Evolutionary conservation across 2,329 filamentous ascomycete genomes (phyloP).

Genomic region (Lachnellula arida): DNA sequence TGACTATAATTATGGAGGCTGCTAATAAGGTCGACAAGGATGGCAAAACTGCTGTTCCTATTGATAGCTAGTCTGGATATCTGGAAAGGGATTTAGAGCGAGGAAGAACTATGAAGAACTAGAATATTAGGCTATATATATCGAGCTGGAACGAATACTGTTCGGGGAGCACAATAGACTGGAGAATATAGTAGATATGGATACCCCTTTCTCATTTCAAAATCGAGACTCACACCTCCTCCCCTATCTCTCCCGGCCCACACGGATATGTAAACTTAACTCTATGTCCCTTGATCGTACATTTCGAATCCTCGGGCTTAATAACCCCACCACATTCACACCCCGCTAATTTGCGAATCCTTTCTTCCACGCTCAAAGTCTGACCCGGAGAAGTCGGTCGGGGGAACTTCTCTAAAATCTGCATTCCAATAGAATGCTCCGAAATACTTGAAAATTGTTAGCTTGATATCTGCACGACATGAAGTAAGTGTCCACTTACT

Average conservation of each 20-base stretch:
- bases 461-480: neutral
- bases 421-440: neutral
- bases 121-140: neutral
- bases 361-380: slow-evolving; percentile 2
- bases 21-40: neutral
- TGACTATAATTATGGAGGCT: slow-evolving; percentile 1
- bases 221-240: neutral
- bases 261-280: neutral
- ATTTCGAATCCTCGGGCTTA: neutral
- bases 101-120: too few species aligned
- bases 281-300: neutral
- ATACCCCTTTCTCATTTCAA: neutral
- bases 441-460: neutral
- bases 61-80: neutral
- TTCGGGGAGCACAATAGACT: neutral
- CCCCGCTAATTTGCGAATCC: neutral
- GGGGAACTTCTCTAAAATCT: neutral
- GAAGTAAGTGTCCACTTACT: neutral
- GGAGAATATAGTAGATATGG: neutral
- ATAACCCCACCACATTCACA: neutral
- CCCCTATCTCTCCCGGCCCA: neutral
- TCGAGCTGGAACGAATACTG: neutral
- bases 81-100: too few species aligned
- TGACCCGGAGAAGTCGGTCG: neutral
- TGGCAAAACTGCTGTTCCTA: neutral